Conservation (phyloP, 2,329 filamentous ascomycete species). For the Stagonosporopsis rhizophila region DNA sequence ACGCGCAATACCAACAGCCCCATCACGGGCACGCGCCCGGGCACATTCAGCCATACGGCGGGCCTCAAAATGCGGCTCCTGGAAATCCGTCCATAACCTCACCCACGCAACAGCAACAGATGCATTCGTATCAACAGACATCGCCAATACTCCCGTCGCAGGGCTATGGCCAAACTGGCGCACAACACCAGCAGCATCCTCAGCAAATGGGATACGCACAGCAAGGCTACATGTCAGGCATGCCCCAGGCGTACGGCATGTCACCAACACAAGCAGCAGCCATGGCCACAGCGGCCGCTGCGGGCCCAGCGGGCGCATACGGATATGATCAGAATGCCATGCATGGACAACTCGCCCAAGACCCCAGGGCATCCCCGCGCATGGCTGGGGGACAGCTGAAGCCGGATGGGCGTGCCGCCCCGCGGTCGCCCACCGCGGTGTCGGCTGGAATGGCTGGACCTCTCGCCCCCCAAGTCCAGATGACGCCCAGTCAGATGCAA, state of each 20-base stretch:
- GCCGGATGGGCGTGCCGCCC: slow-evolving; percentile 70
- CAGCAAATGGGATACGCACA: slow-evolving; percentile 82
- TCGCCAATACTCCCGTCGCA: slow-evolving; percentile 84
- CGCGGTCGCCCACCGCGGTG: slow-evolving; percentile 78
- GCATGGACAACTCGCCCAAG: slow-evolving; percentile 64
- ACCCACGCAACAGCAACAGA: slow-evolving; percentile 65
- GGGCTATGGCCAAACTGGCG: slow-evolving; percentile 69
- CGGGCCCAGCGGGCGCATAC: slow-evolving; percentile 74
- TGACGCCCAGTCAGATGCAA: slow-evolving; percentile 46
- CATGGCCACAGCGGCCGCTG: slow-evolving; percentile 92
- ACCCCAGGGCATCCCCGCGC: slow-evolving; percentile 73
- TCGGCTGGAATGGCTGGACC: slow-evolving; percentile 61
- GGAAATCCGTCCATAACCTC: slow-evolving; percentile 67
- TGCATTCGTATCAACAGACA: slow-evolving; percentile 66
- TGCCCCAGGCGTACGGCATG: slow-evolving; percentile 78
- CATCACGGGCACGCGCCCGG: slow-evolving; percentile 55
- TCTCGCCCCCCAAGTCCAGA: slow-evolving; percentile 49
- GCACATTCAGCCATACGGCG: slow-evolving; percentile 50
- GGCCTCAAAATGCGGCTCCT: slow-evolving; percentile 45
- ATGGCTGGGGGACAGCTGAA: slow-evolving; percentile 74
- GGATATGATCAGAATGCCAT: slow-evolving; percentile 66
- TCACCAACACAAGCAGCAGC: slow-evolving; percentile 86
- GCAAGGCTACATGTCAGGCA: slow-evolving; percentile 76
- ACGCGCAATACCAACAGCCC: slow-evolving; percentile 57
- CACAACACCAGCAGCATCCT: slow-evolving; percentile 66